A percentile compares a stretch with the other conserved stretches of the same genome.
phyloP scores from a whole-genome alignment of 192 early-diverging fungal genomes.

The Coemansia sp. region DNA sequence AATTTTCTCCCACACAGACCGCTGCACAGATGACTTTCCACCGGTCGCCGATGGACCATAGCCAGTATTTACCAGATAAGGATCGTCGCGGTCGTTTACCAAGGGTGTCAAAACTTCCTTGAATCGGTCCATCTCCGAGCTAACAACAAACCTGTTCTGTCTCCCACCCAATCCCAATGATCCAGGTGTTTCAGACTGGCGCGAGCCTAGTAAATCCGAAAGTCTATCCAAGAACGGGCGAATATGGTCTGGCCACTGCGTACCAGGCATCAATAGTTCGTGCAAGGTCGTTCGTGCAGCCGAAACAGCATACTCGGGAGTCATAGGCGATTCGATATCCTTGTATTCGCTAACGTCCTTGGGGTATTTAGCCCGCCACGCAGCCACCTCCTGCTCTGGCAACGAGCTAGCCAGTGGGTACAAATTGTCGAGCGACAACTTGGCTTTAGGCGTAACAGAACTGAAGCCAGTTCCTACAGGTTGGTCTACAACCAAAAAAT shows the following conservation, averaged over 20 bases:
- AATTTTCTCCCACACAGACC: constrained; percentile 43
- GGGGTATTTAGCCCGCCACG: constrained; percentile 42
- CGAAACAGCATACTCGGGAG: constrained; percentile 25
- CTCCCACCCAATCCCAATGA: not conserved
- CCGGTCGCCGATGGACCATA: constrained; percentile 9
- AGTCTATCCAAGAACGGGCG: constrained; percentile 35
- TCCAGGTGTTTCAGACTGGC: constrained; percentile 15
- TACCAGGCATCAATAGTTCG: constrained; percentile 25
- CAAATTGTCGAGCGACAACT: constrained; percentile 47
- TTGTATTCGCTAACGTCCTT: constrained; percentile 29
- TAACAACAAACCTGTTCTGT: constrained; percentile 4
- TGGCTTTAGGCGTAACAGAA: constrained; percentile 43
- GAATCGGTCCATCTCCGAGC: constrained; percentile 14
- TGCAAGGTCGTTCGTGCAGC: constrained; percentile 27
- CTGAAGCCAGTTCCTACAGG: constrained; percentile 79
- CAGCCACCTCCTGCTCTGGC: constrained; percentile 21
- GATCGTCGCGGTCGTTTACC: constrained; percentile 18
- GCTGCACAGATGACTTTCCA: constrained; percentile 20
- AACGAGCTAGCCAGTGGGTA: constrained; percentile 37
- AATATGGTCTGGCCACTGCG: constrained; percentile 26
- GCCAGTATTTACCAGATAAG: constrained; percentile 46
- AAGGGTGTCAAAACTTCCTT: not conserved
- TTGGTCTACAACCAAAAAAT: constrained; percentile 80
- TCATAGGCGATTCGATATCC: constrained; percentile 38
- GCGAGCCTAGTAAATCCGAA: constrained; percentile 14